Conservation (phyloP, 306 rosid species). For the Canavalia gladiata region DNA sequence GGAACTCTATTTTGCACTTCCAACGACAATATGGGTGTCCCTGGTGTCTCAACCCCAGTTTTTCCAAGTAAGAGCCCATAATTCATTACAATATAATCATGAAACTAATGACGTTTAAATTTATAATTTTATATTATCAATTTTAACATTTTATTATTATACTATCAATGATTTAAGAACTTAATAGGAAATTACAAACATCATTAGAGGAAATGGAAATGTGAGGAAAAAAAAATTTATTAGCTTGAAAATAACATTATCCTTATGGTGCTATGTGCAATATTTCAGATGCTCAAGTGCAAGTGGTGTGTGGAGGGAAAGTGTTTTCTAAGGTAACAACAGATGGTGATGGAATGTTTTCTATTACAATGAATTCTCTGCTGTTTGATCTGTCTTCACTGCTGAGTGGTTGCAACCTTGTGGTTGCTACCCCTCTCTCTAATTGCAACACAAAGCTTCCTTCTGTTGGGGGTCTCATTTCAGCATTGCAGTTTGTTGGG, state of each 20-base stretch:
- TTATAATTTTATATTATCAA: too few relatives aligned
- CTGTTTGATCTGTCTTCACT: constrained; percentile 44
- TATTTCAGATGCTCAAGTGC: constrained; percentile 55
- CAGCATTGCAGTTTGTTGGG: constrained; percentile 44
- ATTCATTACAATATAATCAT: neutral
- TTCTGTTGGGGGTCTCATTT: constrained; percentile 43
- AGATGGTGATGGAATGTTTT: constrained; percentile 43
- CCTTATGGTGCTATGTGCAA: neutral
- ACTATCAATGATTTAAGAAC: too few relatives aligned
- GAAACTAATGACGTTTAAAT: too few relatives aligned
- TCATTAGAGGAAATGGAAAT: too few relatives aligned
- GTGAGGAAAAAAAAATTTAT: too few relatives aligned
- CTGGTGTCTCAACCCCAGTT: constrained; percentile 6
- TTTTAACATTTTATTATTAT: too few relatives aligned
- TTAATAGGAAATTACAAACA: too few relatives aligned
- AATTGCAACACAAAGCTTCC: constrained; percentile 50
- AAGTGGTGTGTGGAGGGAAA: constrained; percentile 48
- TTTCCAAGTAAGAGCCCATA: constrained; percentile 48
- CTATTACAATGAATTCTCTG: constrained; percentile 41
- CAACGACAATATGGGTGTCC: constrained; percentile 29
- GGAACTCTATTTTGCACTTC: constrained; percentile 51
- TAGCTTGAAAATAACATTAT: too few relatives aligned
- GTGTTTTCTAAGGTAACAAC: constrained; percentile 39
- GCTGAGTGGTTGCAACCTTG: constrained; percentile 42
- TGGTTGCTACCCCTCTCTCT: constrained; percentile 52